Evolutionary conservation across 169 alveolate genomes (phyloP).

Genomic region (Plasmodium vivax): DNA sequence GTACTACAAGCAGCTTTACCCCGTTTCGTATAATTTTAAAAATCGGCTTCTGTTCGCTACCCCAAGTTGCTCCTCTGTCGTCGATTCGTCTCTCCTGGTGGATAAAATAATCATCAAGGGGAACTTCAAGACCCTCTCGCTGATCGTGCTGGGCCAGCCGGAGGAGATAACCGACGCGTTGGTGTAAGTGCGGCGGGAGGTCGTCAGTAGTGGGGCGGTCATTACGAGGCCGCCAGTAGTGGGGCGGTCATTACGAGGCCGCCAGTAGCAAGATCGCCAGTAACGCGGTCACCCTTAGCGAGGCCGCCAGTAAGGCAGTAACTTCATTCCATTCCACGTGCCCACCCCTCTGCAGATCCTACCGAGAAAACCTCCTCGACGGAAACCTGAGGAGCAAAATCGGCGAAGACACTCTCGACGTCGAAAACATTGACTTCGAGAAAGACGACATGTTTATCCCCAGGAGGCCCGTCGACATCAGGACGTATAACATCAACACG

Average conservation of each 20-base stretch:
- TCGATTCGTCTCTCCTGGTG: conserved; percentile 42
- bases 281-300: background rate
- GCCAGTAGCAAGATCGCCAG: background rate
- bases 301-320: background rate
- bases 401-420: conserved; percentile 47
- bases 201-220: too few species aligned
- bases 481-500: conserved; percentile 26
- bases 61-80: background rate
- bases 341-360: background rate
- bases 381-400: conserved; percentile 26
- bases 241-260: too few species aligned
- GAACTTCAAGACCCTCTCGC: conserved; percentile 32
- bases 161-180: conserved; percentile 44
- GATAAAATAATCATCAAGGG: conserved; percentile 68
- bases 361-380: conserved; percentile 41
- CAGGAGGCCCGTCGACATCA: conserved; percentile 34
- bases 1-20: conserved; percentile 27
- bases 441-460: conserved; percentile 61
- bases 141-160: conserved; percentile 44
- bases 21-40: conserved; percentile 62
- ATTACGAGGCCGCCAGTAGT: too few species aligned
- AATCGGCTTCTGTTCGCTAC: conserved; percentile 40
- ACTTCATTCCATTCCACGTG: background rate
- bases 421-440: conserved; percentile 55
- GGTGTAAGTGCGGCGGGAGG: background rate